A percentile compares a stretch with the other conserved stretches of the same genome.
These are phyloP conservation scores for Fusarium lyarnte DNA, from an alignment of 2,329 filamentous ascomycete species.

Conservation along the genomic window DNA sequence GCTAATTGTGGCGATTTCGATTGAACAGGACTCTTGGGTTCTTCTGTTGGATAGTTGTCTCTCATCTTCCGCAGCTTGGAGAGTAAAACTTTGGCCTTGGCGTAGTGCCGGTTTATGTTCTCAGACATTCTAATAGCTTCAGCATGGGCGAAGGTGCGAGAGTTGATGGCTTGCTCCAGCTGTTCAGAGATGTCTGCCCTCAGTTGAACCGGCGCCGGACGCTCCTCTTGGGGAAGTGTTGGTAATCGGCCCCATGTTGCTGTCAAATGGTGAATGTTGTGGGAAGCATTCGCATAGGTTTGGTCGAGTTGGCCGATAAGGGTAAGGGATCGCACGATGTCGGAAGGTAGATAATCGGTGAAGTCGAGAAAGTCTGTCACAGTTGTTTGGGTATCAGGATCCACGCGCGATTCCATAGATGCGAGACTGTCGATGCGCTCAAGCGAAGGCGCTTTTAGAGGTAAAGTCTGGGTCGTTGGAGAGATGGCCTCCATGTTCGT, in stretches of 20 bases:
- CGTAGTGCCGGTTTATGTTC: conserved; percentile 70
- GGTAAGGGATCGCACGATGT: conserved; percentile 72
- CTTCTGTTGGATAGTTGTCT: conserved; percentile 67
- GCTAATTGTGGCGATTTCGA: conserved; percentile 64
- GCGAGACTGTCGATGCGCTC: conserved; percentile 48
- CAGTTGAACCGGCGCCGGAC: conserved; percentile 60
- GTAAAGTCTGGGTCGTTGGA: conserved; percentile 41
- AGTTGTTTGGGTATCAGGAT: conserved; percentile 75
- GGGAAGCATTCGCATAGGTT: conserved; percentile 65
- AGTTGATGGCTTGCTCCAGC: conserved; percentile 63
- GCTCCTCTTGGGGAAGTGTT: conserved; percentile 56
- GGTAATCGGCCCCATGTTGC: conserved; percentile 67
- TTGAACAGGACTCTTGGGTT: conserved; percentile 61
- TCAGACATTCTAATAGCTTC: conserved; percentile 72
- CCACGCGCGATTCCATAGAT: conserved; percentile 62
- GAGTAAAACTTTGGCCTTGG: conserved; percentile 66
- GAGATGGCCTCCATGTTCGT: conserved; percentile 42
- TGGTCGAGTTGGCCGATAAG: conserved; percentile 72
- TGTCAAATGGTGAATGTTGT: conserved; percentile 65
- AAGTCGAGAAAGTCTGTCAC: conserved; percentile 76
- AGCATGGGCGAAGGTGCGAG: conserved; percentile 67
- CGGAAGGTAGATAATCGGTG: conserved; percentile 74
- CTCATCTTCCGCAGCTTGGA: conserved; percentile 68
- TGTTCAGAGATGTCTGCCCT: conserved; percentile 69
- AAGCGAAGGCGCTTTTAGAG: conserved; percentile 40